Evolutionary conservation across 805 yeast species (phyloP).

Genomic region (Wickerhamiella sorbophila): DNA sequence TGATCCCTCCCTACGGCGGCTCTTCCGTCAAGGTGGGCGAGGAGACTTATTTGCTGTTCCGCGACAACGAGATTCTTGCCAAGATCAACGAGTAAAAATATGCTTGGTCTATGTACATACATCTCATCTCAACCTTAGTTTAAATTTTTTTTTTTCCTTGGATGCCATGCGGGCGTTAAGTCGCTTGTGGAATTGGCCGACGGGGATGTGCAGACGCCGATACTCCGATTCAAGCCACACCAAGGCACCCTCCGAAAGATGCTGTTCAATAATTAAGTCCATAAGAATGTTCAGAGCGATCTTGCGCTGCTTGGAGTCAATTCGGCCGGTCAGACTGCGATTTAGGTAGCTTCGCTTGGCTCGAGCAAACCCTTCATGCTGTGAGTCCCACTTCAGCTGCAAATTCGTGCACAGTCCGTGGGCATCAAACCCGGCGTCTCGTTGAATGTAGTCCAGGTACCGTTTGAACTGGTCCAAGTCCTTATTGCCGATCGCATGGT

Average conservation of each 20-base stretch:
- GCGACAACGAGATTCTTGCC: constrained; percentile 91
- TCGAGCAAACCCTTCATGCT: constrained; percentile 9
- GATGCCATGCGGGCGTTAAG: neutral
- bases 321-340: constrained; percentile 1
- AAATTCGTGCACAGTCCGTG: constrained; percentile 13
- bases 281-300: constrained; percentile 11
- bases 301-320: constrained; percentile 9
- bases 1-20: constrained; percentile 93
- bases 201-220: constrained; percentile 1
- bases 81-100: constrained; percentile 50
- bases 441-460: neutral
- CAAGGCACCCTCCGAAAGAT: neutral
- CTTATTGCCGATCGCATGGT: constrained; percentile 9
- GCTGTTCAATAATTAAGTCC: constrained; percentile 1
- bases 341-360: constrained; percentile 15
- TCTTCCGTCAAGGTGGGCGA: constrained; percentile 75
- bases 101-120: constrained; percentile 4
- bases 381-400: constrained; percentile 14
- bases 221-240: constrained; percentile 12
- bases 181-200: neutral
- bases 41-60: constrained; percentile 57
- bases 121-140: neutral
- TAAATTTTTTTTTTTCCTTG: neutral
- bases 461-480: neutral
- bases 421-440: neutral